These are phyloP conservation scores for Diacronema lutheri DNA, from an alignment of 78 protist species.

Conservation along the genomic window DNA sequence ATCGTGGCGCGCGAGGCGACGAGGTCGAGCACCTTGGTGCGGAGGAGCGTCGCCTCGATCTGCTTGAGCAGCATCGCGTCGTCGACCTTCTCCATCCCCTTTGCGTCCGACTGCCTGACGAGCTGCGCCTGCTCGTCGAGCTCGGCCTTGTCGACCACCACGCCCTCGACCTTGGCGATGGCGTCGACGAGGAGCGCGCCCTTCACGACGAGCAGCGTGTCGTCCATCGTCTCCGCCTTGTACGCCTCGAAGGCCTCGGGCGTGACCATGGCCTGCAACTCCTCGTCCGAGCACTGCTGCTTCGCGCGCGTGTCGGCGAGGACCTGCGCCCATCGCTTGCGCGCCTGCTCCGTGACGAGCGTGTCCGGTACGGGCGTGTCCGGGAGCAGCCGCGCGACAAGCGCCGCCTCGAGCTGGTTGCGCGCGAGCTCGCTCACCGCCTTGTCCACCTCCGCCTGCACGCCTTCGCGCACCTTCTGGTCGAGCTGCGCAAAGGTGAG, in stretches of 20 bases:
- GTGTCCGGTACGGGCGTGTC: background rate
- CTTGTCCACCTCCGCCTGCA: background rate
- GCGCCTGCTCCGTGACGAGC: background rate
- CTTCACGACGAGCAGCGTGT: too few relatives aligned
- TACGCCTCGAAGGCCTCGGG: background rate
- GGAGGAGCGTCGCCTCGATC: too few relatives aligned
- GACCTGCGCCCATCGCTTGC: background rate
- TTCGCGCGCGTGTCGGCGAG: background rate
- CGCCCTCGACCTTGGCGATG: too few relatives aligned
- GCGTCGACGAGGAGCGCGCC: too few relatives aligned
- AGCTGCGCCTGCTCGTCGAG: too few relatives aligned
- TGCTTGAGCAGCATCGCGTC: too few relatives aligned
- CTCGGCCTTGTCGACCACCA: too few relatives aligned
- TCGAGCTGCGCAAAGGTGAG: background rate
- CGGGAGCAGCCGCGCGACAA: background rate
- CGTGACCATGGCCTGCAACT: background rate
- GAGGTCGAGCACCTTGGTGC: too few relatives aligned
- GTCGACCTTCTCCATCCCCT: too few relatives aligned
- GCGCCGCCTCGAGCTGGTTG: background rate
- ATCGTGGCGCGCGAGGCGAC: too few relatives aligned
- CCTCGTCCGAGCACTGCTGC: background rate
- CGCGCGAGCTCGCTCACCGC: too few relatives aligned
- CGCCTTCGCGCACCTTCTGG: background rate
- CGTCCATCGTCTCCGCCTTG: background rate
- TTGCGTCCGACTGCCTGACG: too few relatives aligned